phyloP scores from a whole-genome alignment of 163 green algal species.

The Prototheca stagnorum region DNA sequence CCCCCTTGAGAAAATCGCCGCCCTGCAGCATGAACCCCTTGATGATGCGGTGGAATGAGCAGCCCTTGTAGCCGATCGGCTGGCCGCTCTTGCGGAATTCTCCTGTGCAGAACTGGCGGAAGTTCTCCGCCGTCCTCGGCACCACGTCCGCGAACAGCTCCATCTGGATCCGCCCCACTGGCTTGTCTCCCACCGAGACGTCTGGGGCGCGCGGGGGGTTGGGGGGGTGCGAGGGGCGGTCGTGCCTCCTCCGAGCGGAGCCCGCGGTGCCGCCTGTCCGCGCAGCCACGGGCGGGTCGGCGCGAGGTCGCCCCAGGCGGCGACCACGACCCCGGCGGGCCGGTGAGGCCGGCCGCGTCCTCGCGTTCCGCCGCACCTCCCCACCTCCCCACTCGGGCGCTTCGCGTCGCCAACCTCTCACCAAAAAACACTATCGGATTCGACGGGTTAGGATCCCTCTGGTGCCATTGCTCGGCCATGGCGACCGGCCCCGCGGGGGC shows the following conservation, averaged over 20 bases:
- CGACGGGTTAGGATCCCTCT: slow-evolving; percentile 29
- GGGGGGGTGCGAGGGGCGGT: no score
- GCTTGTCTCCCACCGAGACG: slow-evolving; percentile 58
- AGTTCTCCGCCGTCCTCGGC: slow-evolving; percentile 86
- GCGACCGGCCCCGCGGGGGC: background rate
- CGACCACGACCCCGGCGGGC: no score
- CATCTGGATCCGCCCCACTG: slow-evolving; percentile 69
- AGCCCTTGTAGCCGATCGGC: slow-evolving; percentile 78
- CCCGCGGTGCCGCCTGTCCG: no score
- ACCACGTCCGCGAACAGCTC: slow-evolving; percentile 85
- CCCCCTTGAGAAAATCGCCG: slow-evolving; percentile 81
- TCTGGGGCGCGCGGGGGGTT: no score
- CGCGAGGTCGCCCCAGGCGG: no score
- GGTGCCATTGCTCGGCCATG: slow-evolving; percentile 46
- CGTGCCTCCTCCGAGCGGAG: no score
- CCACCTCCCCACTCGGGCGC: no score
- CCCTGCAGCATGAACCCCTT: slow-evolving; percentile 76
- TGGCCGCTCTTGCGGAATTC: no score
- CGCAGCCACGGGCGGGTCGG: no score
- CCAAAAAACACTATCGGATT: slow-evolving; percentile 88
- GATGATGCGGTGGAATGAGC: slow-evolving; percentile 79
- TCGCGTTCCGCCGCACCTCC: no score
- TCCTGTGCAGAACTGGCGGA: slow-evolving; percentile 85
- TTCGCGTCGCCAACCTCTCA: no score
- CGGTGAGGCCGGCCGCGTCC: no score